phyloP scores from a whole-genome alignment of 1,284 basidiomycete genomes.

The Naganishia cerealis region DNA sequence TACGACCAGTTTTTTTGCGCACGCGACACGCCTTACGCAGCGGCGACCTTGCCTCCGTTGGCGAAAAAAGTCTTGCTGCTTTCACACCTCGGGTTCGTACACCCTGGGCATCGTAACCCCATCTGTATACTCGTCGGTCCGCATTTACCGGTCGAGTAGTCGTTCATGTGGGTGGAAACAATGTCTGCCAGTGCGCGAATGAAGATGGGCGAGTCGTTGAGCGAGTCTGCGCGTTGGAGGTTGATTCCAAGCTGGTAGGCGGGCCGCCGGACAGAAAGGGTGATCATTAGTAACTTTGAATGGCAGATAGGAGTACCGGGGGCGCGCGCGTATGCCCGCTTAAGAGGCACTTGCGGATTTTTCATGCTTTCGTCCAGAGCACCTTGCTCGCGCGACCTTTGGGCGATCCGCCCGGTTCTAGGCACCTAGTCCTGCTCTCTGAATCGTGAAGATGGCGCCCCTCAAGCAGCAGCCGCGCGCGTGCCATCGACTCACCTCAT shows the following conservation, averaged over 20 bases:
- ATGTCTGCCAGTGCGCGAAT: conserved; percentile 95
- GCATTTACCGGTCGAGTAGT: conserved; percentile 56
- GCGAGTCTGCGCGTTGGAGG: conserved; percentile 85
- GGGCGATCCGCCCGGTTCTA: too few relatives aligned
- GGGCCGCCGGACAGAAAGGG: not conserved
- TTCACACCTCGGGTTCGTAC: conserved; percentile 81
- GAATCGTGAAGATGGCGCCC: too few relatives aligned
- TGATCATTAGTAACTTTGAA: not conserved
- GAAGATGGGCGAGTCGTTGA: conserved; percentile 97
- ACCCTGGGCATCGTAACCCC: conserved; percentile 86
- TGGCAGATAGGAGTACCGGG: not conserved
- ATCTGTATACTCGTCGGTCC: conserved; percentile 77
- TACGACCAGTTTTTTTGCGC: not conserved
- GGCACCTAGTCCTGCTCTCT: too few relatives aligned
- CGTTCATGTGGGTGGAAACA: conserved; percentile 74
- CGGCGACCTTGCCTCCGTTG: conserved; percentile 54
- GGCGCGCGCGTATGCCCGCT: not conserved
- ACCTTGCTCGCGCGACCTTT: too few relatives aligned
- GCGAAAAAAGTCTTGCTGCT: conserved; percentile 87
- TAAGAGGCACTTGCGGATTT: not conserved
- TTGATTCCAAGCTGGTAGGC: conserved; percentile 77
- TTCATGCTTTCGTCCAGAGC: too few relatives aligned
- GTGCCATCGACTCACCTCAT: conserved; percentile 78
- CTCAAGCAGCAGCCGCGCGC: too few relatives aligned
- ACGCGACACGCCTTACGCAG: not conserved